phyloP scores from a whole-genome alignment of 2,329 filamentous ascomycete species.

The Penicillium oxalicum region DNA sequence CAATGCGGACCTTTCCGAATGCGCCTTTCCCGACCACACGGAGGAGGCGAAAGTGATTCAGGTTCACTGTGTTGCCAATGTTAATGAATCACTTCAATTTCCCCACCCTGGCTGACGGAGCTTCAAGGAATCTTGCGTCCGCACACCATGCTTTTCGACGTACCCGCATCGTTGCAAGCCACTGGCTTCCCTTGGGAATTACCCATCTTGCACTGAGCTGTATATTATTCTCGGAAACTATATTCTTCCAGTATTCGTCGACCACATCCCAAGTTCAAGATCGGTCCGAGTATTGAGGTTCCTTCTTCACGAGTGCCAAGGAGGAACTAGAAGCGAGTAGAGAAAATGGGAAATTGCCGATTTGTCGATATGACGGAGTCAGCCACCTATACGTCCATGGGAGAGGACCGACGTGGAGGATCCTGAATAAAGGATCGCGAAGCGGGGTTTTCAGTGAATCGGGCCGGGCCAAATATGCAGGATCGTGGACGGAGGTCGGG shows the following conservation, averaged over 20 bases:
- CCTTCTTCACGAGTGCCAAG: background rate
- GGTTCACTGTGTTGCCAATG: slow-evolving; percentile 60
- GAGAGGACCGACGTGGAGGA: slow-evolving; percentile 3
- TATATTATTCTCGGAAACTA: slow-evolving; percentile 12
- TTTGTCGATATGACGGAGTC: slow-evolving; percentile 5
- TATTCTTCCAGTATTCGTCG: slow-evolving; percentile 14
- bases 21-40: slow-evolving; percentile 95
- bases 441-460: slow-evolving; percentile 14
- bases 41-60: slow-evolving; percentile 93
- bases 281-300: background rate
- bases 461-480: slow-evolving; percentile 4
- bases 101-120: background rate
- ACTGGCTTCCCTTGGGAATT: slow-evolving; percentile 93
- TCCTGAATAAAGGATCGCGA: slow-evolving; percentile 13
- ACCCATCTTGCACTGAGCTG: slow-evolving; percentile 58
- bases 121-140: background rate
- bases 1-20: slow-evolving; percentile 97
- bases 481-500: background rate
- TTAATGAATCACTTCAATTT: slow-evolving; percentile 15
- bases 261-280: slow-evolving; percentile 19
- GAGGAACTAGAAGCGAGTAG: background rate
- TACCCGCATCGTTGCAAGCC: slow-evolving; percentile 89
- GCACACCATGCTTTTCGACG: slow-evolving; percentile 30
- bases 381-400: slow-evolving; percentile 12
- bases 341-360: background rate